phyloP scores from a whole-genome alignment of 257 asterid genomes.

The Capsicum rhomboideum region DNA sequence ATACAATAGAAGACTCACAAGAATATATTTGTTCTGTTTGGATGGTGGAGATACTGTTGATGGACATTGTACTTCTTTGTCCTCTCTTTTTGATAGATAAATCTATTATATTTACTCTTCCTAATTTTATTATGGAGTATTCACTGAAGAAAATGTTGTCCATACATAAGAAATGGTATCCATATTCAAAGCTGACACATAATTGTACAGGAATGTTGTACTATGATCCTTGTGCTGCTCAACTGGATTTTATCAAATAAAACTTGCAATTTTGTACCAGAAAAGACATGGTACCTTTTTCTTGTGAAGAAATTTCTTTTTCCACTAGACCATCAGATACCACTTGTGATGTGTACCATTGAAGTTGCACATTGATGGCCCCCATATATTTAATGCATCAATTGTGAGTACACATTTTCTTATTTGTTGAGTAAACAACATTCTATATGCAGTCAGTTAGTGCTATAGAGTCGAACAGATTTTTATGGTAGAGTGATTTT shows the following conservation, averaged over 20 bases:
- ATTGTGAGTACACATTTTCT: conserved; percentile 43
- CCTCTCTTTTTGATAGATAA: background rate
- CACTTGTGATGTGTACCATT: background rate
- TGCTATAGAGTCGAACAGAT: too few species aligned
- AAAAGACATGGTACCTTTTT: background rate
- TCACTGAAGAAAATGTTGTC: background rate
- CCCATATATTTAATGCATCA: conserved; percentile 87
- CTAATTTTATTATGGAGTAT: background rate
- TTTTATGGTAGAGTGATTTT: too few species aligned
- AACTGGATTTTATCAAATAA: background rate
- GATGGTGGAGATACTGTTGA: conserved; percentile 1
- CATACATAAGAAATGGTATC: background rate
- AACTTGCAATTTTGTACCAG: background rate
- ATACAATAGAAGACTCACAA: background rate
- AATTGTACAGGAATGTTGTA: background rate
- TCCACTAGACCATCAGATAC: background rate
- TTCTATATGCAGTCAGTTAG: background rate
- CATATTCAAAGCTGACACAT: background rate
- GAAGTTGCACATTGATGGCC: conserved; percentile 50
- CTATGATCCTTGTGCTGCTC: background rate
- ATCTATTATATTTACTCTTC: background rate
- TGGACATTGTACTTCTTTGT: background rate
- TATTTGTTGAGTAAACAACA: background rate
- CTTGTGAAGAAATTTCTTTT: background rate
- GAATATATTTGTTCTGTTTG: conserved; percentile 2